Evolutionary conservation across 1,284 basidiomycete species (phyloP).

Genomic region (Cystobasidiaceae sp.): DNA sequence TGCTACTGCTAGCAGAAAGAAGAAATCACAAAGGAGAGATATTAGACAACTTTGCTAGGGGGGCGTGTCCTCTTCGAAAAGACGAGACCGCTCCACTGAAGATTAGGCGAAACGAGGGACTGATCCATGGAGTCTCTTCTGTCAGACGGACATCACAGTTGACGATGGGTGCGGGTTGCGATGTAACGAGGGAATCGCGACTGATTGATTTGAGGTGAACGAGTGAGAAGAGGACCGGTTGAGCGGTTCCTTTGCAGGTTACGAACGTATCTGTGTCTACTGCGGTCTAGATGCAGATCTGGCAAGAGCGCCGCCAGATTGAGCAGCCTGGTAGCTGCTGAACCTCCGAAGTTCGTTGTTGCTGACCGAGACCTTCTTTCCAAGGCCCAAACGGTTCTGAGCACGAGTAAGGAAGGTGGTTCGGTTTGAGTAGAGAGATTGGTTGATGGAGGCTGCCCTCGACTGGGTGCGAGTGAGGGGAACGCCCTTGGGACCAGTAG

Average conservation of each 20-base stretch:
- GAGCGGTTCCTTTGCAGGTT: background rate
- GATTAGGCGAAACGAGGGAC: too few relatives aligned
- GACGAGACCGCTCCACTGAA: too few relatives aligned
- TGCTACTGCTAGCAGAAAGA: too few relatives aligned
- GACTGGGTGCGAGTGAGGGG: slow-evolving; percentile 81
- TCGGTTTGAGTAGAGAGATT: slow-evolving; percentile 89
- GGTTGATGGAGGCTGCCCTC: slow-evolving; percentile 83
- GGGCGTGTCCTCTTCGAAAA: too few relatives aligned
- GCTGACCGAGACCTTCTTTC: slow-evolving; percentile 56
- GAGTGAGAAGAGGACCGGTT: too few relatives aligned
- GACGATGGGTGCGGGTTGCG: too few relatives aligned
- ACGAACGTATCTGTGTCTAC: slow-evolving; percentile 8
- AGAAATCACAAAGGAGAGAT: too few relatives aligned
- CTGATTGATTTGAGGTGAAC: too few relatives aligned
- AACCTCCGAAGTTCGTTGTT: slow-evolving; percentile 51
- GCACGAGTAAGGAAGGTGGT: slow-evolving; percentile 81
- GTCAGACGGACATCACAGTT: too few relatives aligned
- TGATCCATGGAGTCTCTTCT: too few relatives aligned
- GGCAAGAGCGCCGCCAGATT: slow-evolving; percentile 21
- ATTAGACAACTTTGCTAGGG: too few relatives aligned
- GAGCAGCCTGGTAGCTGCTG: slow-evolving; percentile 39
- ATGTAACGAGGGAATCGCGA: too few relatives aligned
- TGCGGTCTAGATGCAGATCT: slow-evolving; percentile 28
- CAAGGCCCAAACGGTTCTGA: slow-evolving; percentile 72
- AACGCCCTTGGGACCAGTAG: slow-evolving; percentile 56